Base-by-base conservation (phyloP, 768 basidiomycete species). In the Suillus alpinus region DNA sequence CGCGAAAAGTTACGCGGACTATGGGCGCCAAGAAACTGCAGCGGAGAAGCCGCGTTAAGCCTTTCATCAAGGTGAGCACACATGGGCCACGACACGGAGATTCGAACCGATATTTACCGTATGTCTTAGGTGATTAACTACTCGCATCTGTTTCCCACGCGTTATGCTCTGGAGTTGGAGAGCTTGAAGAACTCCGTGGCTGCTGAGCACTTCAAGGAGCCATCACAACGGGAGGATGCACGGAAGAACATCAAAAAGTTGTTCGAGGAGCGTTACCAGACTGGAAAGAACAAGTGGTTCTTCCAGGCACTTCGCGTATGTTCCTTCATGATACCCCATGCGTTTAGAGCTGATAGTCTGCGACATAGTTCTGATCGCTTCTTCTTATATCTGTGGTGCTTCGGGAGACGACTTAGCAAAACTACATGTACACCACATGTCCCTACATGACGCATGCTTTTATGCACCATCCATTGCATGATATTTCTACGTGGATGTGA, bases 201-300 rank as follows among this genome's bases (percentile, higher is more conserved):
- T 29, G 73, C 82, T 52, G 96, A 98, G 59, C 96, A 95, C 63
- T 98, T 98, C 89, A 95, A 96, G 82, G 95, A 99, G 83, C 91
- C 92, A 58, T 84, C 94, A 69, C 92, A 96, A 76, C 88, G 96
- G 65, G 93, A 95, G 80, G 87, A 95, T 67, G 85, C 94, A 52
- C 97, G 96, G 82, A 98, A 98, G 85, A 87, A 81, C 67, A 86
- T 98, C 77, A 98, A 97, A 87, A 97, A 96, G 80, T 75, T 92
- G 75, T 78, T 99, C 58, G 97, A 98, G 86, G 95, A 98, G 72
- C 84, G 95, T 62, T 97, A 98, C 86, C 82, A 83, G 53, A 78
- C 81, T 56, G 97, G 97, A 62, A 95, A 96, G 87, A 98, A 97
- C 87, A 88, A 88, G 77, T 98, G 95, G 95, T 98, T 95, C 86